Conservation (phyloP, 805 yeast species). For the Candida dajiaensis region DNA sequence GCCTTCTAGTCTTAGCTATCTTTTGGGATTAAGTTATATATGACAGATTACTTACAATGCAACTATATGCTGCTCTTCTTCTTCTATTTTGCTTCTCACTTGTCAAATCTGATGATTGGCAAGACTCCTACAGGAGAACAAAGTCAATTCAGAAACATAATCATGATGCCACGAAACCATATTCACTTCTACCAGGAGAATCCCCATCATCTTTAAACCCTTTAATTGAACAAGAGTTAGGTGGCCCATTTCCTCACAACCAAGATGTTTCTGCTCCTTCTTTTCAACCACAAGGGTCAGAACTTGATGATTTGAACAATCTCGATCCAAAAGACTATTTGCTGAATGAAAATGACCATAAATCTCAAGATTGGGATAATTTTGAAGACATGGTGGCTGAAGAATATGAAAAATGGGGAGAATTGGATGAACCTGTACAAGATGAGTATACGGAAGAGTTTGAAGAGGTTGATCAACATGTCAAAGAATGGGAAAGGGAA, state of each 20-base stretch:
- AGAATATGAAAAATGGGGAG: not conserved
- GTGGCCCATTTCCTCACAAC: too few species aligned
- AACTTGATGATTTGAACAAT: slow-evolving; percentile 4
- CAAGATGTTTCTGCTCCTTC: not conserved
- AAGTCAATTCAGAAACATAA: not conserved
- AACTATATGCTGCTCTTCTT: not conserved
- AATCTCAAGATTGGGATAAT: not conserved
- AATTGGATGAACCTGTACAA: slow-evolving; percentile 4
- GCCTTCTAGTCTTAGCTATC: too few species aligned
- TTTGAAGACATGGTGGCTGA: not conserved
- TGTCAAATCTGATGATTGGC: not conserved
- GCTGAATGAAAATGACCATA: slow-evolving; percentile 7
- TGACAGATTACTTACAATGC: not conserved
- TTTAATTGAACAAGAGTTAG: too few species aligned
- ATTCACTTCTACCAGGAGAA: too few species aligned
- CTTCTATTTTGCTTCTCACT: not conserved
- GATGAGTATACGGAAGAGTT: slow-evolving; percentile 1
- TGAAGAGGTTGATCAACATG: slow-evolving; percentile 1
- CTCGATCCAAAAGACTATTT: slow-evolving; percentile 6
- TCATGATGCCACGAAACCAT: not conserved
- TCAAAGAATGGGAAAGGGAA: slow-evolving; percentile 4
- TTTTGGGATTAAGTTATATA: too few species aligned
- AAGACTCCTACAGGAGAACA: not conserved
- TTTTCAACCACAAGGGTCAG: not conserved
- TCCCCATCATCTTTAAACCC: too few species aligned